Evolutionary conservation across 371 early-diverging fungal genomes (phyloP).

Genomic region (Rhizomucor miehei): DNA sequence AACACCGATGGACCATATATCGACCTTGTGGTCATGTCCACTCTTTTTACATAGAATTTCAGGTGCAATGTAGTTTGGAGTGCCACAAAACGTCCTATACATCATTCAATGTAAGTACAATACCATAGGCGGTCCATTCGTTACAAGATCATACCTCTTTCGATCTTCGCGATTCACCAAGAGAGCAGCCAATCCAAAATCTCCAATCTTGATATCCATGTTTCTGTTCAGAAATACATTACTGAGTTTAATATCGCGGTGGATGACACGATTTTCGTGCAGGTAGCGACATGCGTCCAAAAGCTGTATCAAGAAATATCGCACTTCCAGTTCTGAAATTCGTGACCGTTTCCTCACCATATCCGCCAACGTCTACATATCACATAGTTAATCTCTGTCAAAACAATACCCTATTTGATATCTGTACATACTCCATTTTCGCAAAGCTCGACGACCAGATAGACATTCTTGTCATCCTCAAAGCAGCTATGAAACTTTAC

Average conservation of each 20-base stretch:
- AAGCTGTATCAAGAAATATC: conserved; percentile 85
- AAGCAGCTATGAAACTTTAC: conserved; percentile 86
- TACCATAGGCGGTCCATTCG: neutral
- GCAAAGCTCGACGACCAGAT: conserved; percentile 95
- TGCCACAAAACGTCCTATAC: conserved; percentile 93
- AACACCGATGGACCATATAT: conserved; percentile 98
- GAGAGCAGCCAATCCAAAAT: conserved; percentile 95
- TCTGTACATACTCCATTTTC: conserved; percentile 67
- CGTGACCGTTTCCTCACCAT: conserved; percentile 76
- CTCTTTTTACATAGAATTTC: conserved; percentile 86
- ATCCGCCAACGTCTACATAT: conserved; percentile 72
- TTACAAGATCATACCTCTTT: conserved; percentile 65
- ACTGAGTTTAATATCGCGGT: conserved; percentile 97
- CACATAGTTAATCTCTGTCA: neutral
- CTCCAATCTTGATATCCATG: conserved; percentile 92
- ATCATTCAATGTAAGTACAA: conserved; percentile 1
- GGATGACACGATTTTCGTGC: conserved; percentile 85
- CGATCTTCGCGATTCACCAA: conserved; percentile 74
- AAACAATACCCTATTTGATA: neutral
- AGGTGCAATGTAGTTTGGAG: conserved; percentile 99
- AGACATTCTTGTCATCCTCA: conserved; percentile 88
- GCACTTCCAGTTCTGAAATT: conserved; percentile 88
- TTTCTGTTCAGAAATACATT: conserved; percentile 89
- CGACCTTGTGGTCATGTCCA: conserved; percentile 97
- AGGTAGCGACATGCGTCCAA: conserved; percentile 84